Base-by-base conservation (phyloP, 805 yeast genomes). In the Scheffersomyces coipomensis region DNA sequence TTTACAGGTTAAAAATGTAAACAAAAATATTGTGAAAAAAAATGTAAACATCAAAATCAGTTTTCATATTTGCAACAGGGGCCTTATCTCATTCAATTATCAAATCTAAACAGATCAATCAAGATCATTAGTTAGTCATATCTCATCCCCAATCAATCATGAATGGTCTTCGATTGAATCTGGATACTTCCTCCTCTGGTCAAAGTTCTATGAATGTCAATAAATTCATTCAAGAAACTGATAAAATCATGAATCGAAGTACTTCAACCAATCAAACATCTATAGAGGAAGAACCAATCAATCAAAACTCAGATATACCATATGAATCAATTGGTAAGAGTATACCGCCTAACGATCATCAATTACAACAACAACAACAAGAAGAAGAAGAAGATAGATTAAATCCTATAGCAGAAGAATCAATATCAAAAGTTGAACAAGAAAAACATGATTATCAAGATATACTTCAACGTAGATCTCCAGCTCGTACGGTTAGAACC, bases 151-250 rank as follows among this genome's bases (percentile, higher is more conserved):
- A n/a, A n/a, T n/a, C n/a, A n/a, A n/a, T n/a, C n/a, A n/a, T n/a
- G n/a, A n/a, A n/a, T n/a, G n/a, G n/a, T n/a, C n/a, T n/a, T n/a
- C n/a, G n/a, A n/a, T n/a, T n/a, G n/a, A n/a, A n/a, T 16, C 59
- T 54, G 59, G 54, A 52, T 29, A 38, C 46, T 21, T 31, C 45
- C 30, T 39, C 56, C 10, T 47, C 56, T 1, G 42, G 48, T 2
- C 43, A 37, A 15, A 52, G 54, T 42, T 49, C 63, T 19, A 55
- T 48, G 34, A 53, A 57, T 30, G 58, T 64, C 39, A 45, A 49
- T 33, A 51, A 48, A 33, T 64, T 46, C 40, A 59, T 63, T 5
- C 47, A 46, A 36, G 60, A 60, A 25, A 62, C 70, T 0, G 64
- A 54, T 34, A 38, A 35, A 25, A 40, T 38, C 27, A 21, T 21